phyloP scores from a whole-genome alignment of 495 filamentous ascomycete genomes.

The Lentithecium fluviatile region DNA sequence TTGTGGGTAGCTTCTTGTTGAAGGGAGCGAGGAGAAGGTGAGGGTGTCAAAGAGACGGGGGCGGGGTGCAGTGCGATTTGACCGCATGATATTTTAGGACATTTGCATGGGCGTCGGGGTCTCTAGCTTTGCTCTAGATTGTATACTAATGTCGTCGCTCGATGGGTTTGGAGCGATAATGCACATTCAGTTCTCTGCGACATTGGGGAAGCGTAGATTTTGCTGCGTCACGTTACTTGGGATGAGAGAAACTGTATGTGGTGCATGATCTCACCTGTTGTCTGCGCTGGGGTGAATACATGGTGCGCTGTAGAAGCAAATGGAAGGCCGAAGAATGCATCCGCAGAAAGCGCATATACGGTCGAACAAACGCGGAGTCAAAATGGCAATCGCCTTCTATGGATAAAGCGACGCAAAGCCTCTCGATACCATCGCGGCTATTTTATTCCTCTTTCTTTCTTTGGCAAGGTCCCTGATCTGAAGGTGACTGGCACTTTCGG shows the following conservation, averaged over 20 bases:
- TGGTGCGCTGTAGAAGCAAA: conserved; percentile 8
- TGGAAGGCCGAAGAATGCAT: conserved; percentile 18
- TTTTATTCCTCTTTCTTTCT: not conserved
- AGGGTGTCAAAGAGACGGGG: too few relatives aligned
- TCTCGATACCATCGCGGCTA: not conserved
- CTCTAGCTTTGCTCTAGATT: not conserved
- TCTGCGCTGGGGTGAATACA: conserved; percentile 2
- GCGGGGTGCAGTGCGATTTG: too few relatives aligned
- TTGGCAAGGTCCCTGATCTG: not conserved
- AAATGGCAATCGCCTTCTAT: conserved; percentile 8
- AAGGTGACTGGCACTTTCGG: not conserved
- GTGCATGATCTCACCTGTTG: not conserved
- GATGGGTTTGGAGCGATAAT: not conserved
- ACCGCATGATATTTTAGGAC: too few relatives aligned
- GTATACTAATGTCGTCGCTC: conserved; percentile 4
- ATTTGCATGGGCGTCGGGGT: conserved; percentile 1
- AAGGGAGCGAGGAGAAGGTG: conserved; percentile 60
- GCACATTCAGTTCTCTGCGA: too few relatives aligned
- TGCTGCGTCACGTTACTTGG: not conserved
- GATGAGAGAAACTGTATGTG: too few relatives aligned
- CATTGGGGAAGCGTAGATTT: too few relatives aligned
- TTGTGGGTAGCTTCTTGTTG: conserved; percentile 82
- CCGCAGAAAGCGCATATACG: not conserved
- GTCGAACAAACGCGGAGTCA: conserved; percentile 21
- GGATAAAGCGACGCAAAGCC: not conserved